phyloP scores from a whole-genome alignment of 768 basidiomycete genomes.

The Auricularia auricula-judae region DNA sequence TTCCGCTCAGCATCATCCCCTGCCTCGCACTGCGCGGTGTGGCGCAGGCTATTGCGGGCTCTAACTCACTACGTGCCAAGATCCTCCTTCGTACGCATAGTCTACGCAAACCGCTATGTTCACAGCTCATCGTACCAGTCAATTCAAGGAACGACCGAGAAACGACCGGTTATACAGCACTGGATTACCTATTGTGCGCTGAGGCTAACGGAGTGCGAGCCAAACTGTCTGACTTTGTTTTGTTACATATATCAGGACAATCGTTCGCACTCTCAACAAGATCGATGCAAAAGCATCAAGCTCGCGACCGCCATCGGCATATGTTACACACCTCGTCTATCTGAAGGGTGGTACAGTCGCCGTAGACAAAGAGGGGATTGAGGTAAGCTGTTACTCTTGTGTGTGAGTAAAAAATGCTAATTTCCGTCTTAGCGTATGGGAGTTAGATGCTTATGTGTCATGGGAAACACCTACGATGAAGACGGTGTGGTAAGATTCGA shows the following conservation, averaged over 20 bases:
- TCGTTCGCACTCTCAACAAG: conserved; percentile 55
- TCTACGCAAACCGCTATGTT: conserved; percentile 2
- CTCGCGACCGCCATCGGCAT: conserved; percentile 50
- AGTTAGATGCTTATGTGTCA: no score
- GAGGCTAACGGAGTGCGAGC: background rate
- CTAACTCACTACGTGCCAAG: conserved; percentile 61
- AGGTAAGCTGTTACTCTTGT: conserved; percentile 32
- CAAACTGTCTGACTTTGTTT: background rate
- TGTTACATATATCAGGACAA: conserved; percentile 34
- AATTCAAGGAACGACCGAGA: conserved; percentile 85
- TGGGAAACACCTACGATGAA: no score
- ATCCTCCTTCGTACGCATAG: conserved; percentile 54
- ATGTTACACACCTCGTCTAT: conserved; percentile 78
- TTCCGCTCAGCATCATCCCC: conserved; percentile 61
- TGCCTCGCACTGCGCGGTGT: conserved; percentile 81
- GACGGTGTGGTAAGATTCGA: no score
- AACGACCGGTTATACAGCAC: conserved; percentile 73
- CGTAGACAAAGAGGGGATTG: conserved; percentile 51
- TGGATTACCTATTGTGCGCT: conserved; percentile 68
- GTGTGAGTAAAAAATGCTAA: no score
- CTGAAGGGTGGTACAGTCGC: conserved; percentile 49
- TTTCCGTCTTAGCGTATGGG: no score
- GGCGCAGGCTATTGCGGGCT: conserved; percentile 64
- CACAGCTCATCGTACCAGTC: conserved; percentile 33
- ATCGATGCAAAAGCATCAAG: conserved; percentile 3